phyloP scores from a whole-genome alignment of 2,329 filamentous ascomycete genomes.

The Cladosporium cucumerinum region DNA sequence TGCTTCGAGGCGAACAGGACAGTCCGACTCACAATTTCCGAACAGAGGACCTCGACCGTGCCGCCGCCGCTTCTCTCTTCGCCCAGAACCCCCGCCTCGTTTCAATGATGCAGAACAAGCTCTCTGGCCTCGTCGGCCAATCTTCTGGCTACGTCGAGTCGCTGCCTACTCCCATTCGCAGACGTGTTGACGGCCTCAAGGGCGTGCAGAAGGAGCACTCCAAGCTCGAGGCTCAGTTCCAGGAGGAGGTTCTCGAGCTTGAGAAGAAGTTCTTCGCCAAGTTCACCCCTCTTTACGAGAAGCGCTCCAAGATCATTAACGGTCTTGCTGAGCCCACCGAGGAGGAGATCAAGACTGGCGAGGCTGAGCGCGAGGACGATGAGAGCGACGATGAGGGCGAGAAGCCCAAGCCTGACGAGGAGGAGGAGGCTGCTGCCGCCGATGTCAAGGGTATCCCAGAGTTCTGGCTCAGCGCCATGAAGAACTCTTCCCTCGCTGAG shows the following conservation, averaged over 20 bases:
- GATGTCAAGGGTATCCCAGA: constrained; percentile 82
- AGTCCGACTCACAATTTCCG: constrained; percentile 21
- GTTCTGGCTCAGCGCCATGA: constrained; percentile 99
- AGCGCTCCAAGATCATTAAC: constrained; percentile 90
- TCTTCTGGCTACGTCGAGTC: constrained; percentile 98
- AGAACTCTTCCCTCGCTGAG: constrained; percentile 97
- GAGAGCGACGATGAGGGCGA: constrained; percentile 53
- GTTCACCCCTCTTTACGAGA: constrained; percentile 95
- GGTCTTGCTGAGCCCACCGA: constrained; percentile 81
- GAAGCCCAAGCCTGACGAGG: constrained; percentile 52
- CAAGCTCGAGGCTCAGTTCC: constrained; percentile 96
- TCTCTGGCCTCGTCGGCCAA: constrained; percentile 86
- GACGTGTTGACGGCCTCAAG: constrained; percentile 91
- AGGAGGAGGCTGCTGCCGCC: constrained; percentile 52
- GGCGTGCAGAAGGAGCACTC: constrained; percentile 98
- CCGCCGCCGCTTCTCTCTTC: constrained; percentile 84
- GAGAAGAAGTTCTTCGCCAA: constrained; percentile 99
- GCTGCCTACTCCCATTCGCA: constrained; percentile 81
- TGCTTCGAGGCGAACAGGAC: constrained; percentile 1
- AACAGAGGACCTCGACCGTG: constrained; percentile 85
- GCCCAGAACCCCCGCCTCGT: constrained; percentile 93
- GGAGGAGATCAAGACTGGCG: constrained; percentile 80
- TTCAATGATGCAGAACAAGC: constrained; percentile 95
- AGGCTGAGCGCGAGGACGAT: constrained; percentile 71
- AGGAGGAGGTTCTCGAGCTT: constrained; percentile 94